Evolutionary conservation across 2,329 filamentous ascomycete genomes (phyloP).

Genomic region (Sporothrix humicola): DNA sequence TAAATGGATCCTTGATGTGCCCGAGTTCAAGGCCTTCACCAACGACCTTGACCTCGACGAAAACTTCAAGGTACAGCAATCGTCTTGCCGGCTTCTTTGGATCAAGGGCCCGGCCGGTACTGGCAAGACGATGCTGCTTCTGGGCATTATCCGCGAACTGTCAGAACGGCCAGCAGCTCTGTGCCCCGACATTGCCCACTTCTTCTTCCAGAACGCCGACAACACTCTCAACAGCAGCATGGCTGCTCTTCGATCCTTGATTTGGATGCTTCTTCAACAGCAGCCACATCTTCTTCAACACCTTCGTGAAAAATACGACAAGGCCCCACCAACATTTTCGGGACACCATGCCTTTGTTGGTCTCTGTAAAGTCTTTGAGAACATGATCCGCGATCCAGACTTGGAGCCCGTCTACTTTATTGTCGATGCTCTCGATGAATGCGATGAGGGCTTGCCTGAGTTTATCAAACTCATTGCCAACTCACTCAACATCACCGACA

Average conservation of each 20-base stretch:
- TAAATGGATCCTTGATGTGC: constrained; percentile 23
- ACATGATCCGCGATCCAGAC: constrained; percentile 9
- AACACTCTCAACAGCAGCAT: constrained; percentile 36
- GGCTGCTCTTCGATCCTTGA: constrained; percentile 37
- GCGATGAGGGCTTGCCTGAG: neutral
- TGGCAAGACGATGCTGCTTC: constrained; percentile 23
- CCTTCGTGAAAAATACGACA: constrained; percentile 38
- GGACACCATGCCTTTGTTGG: constrained; percentile 28
- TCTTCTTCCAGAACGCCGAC: constrained; percentile 38
- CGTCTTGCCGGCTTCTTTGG: constrained; percentile 21
- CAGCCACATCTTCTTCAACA: constrained; percentile 38
- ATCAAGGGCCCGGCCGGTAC: constrained; percentile 25
- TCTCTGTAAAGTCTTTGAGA: neutral
- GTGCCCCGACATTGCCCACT: constrained; percentile 16
- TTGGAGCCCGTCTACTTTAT: constrained; percentile 26
- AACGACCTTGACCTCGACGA: neutral
- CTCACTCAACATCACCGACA: constrained; percentile 11
- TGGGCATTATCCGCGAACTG: constrained; percentile 22
- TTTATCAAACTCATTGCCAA: constrained; percentile 15
- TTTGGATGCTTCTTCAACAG: constrained; percentile 39
- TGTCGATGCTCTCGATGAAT: constrained; percentile 28
- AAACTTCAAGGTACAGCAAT: neutral
- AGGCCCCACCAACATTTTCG: constrained; percentile 25
- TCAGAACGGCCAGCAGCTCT: neutral
- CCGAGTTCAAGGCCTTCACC: constrained; percentile 20